These are phyloP conservation scores for Solanum chacoense DNA, from an alignment of 305 asterid genomes.

Conservation along the genomic window DNA sequence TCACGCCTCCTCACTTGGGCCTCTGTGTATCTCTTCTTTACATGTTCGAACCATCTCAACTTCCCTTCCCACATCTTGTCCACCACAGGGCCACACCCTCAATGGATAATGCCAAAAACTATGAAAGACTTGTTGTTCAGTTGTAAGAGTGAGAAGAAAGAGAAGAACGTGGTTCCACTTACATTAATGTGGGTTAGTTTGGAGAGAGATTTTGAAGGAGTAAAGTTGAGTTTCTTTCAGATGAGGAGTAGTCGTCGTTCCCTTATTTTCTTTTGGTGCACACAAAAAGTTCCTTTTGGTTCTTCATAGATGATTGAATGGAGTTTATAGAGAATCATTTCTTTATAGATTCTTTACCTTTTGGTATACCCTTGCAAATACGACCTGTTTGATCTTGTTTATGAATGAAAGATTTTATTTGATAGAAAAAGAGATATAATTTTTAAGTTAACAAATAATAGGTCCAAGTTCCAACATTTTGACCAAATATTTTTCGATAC, in stretches of 20 bases:
- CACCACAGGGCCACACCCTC: background rate
- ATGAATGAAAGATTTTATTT: background rate
- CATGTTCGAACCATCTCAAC: background rate
- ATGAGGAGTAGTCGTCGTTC: background rate
- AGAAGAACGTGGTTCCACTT: background rate
- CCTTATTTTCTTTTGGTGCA: background rate
- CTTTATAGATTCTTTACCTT: background rate
- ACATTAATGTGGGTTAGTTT: background rate
- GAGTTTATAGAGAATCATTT: background rate
- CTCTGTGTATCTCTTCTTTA: background rate
- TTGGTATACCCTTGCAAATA: background rate
- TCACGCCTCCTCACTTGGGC: background rate
- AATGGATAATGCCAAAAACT: background rate
- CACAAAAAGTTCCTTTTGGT: background rate
- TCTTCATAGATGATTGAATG: background rate
- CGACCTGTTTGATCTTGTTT: background rate
- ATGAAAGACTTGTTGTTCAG: background rate
- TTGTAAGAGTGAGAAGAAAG: background rate
- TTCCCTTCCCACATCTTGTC: background rate
- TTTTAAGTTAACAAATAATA: background rate
- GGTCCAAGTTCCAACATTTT: background rate
- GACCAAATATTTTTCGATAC: background rate
- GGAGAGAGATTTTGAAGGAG: background rate
- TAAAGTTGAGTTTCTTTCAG: background rate
- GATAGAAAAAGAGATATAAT: background rate